phyloP scores from a whole-genome alignment of 305 asterid species.

The Ajuga reptans region DNA sequence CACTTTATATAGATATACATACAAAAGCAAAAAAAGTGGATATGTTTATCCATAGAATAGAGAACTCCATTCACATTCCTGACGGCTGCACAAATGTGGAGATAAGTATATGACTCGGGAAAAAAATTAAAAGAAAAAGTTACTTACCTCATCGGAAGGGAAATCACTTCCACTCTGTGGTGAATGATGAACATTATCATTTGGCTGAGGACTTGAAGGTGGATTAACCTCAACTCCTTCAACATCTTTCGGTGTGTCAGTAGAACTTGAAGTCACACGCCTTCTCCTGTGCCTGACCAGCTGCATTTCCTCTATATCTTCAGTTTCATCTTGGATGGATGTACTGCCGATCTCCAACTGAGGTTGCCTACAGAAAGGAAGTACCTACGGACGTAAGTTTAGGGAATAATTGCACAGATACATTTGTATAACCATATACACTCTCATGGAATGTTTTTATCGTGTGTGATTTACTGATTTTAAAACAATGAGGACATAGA shows the following conservation, averaged over 20 bases:
- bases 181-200: slow-evolving; percentile 29
- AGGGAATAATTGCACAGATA: not conserved
- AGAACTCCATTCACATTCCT: too few relatives aligned
- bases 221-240: slow-evolving; percentile 58
- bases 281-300: slow-evolving; percentile 75
- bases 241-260: slow-evolving; percentile 30
- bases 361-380: slow-evolving; percentile 36
- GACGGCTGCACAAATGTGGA: too few relatives aligned
- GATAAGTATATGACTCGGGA: too few relatives aligned
- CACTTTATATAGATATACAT: slow-evolving; percentile 34
- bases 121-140: not conserved
- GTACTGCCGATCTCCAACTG: slow-evolving; percentile 64
- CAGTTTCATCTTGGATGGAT: slow-evolving; percentile 56
- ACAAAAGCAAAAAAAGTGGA: too few relatives aligned
- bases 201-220: slow-evolving; percentile 48
- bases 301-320: slow-evolving; percentile 66
- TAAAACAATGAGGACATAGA: not conserved
- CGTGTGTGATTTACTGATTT: not conserved
- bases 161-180: slow-evolving; percentile 41
- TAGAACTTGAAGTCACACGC: slow-evolving; percentile 40
- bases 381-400: not conserved
- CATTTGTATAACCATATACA: not conserved
- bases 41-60: too few relatives aligned
- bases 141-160: slow-evolving; percentile 70
- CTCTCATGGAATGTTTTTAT: not conserved